Conservation (phyloP, 2,329 filamentous ascomycete genomes). For the Grosmannia penicillata region DNA sequence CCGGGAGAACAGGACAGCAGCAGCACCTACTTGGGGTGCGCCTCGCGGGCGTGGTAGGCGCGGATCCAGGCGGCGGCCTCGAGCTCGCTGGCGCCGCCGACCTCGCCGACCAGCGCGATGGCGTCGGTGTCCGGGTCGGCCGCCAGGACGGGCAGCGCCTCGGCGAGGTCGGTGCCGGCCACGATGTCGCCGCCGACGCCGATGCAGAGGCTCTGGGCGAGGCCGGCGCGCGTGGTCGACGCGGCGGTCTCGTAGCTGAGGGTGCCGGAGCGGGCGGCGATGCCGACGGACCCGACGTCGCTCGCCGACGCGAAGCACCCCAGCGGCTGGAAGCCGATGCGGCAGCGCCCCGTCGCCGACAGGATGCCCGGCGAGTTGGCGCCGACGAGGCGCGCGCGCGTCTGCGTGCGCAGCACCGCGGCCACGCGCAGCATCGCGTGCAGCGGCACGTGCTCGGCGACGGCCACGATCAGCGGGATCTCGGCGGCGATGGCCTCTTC, state of each 20-base stretch:
- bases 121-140: conserved; percentile 53
- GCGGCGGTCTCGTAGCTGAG: conserved; percentile 69
- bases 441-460: conserved; percentile 66
- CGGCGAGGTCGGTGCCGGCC: conserved; percentile 60
- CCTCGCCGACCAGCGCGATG: conserved; percentile 58
- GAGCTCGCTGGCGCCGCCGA: conserved; percentile 54
- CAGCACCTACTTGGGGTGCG: conserved; percentile 50
- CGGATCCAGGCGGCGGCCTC: conserved; percentile 62
- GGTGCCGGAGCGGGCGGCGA: conserved; percentile 69
- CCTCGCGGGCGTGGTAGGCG: conserved; percentile 41
- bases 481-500: conserved; percentile 70
- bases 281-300: conserved; percentile 36
- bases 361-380: conserved; percentile 76
- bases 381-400: conserved; percentile 57
- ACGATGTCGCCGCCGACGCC: conserved; percentile 66
- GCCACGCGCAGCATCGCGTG: conserved; percentile 62
- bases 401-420: conserved; percentile 56
- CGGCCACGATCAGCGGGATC: conserved; percentile 61
- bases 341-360: conserved; percentile 56
- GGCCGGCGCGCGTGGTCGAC: conserved; percentile 54
- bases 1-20: neutral
- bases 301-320: conserved; percentile 54
- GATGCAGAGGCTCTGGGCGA: conserved; percentile 64
- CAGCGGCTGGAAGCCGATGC: conserved; percentile 65
- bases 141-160: conserved; percentile 52